Base-by-base conservation (phyloP, 352 stramenopile genomes). In the Globisporangium nagaii region DNA sequence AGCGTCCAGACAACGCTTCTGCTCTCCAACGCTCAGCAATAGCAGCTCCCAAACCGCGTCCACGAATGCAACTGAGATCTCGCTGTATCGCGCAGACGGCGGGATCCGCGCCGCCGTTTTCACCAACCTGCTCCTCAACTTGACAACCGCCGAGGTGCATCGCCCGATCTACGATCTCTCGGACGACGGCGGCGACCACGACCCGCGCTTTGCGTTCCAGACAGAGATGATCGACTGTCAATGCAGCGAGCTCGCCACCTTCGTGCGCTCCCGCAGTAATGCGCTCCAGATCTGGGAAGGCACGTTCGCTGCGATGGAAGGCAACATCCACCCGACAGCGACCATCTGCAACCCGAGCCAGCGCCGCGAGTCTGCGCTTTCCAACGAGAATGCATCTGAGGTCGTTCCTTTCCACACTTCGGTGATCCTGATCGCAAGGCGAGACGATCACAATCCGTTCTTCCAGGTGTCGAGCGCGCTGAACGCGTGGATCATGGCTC, bases 101-200 rank as follows among this genome's bases (percentile, higher is more conserved):
- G 65, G 60, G 0, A 60, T 85, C 28, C 42, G 36, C 1, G 65
- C 56, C n/a, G 60, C 69, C 4, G 60, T 69, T 13, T 75, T 85
- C 44, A 44, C 67, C 25, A 73, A 84, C 28, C 47, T 90, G 4
- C 68, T 64, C 50, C 40, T 89, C 17, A 73, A 90, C 50, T 51
- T 90, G 10, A 27, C 51, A 0, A 39, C 28, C n/a, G 68, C 68
- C 0, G 32, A 66, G 10, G 55, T 72, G 9, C 27, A 60, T n/a
- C 32, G 37, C 12, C 60, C 64, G 19, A 76, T 77, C 43, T 31
- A 44, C 5, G 55, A 63, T 22, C 30, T 76, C 11, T 57, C 65
- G 0, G 32, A 69, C 52, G 55, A 71, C 47, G 53, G 73, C 56
- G 60, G 62, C 1, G 27, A 65, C 4, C 70, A 86, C 41, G 65